Evolutionary conservation across 2,329 filamentous ascomycete species (phyloP), one percentile per base, ranked within the genome.

Genomic region (Neoarthrinium moseri): DNA sequence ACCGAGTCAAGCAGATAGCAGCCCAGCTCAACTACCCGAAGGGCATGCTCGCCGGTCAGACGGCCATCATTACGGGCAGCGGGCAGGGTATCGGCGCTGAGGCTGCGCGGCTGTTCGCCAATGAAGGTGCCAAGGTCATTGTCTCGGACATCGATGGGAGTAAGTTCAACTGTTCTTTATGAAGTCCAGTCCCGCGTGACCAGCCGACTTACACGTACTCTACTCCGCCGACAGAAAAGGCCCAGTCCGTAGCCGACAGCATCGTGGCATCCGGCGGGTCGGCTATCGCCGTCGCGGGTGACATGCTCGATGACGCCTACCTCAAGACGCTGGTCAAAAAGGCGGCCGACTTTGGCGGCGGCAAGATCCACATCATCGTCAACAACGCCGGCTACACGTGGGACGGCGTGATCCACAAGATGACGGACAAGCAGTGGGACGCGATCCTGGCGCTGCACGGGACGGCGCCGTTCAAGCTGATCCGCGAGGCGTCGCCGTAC

Each of bases 351-450:
- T 95, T 95, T 61, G 91, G 91, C 48, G 73, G 78, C 53, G 90
- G 89, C 60, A 95, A 95, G 74, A 91, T 96, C 51, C 87, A 95
- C 66, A 87, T 94, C 63, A 86, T 95, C 46, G 87, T 95, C 49
- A 95, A 95, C 69, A 95, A 95, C 64, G 91, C 90, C 1, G 90
- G 89, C 33, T 95, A 89, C 69, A 95, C 91, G 1, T 95, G 90
- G 89, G 91, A 96, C 65, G 91, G 86, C 6, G 89, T 95, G 30
- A 90, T 95, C 55, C 89, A 95, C 75, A 95, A 94, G 77, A 92
- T 90, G 75, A 87, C 84, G 13, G 89, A 95, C 73, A 89, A 89
- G 72, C 89, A 95, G 75, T 95, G 89, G 89, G 86, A 94, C 51
- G 91, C 86, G 41, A 95, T 96, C 64, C 71, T 95, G 23, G 82